These are phyloP conservation scores for Linnemannia hyalina DNA, from an alignment of 192 early-diverging fungal genomes.

Conservation along the genomic window DNA sequence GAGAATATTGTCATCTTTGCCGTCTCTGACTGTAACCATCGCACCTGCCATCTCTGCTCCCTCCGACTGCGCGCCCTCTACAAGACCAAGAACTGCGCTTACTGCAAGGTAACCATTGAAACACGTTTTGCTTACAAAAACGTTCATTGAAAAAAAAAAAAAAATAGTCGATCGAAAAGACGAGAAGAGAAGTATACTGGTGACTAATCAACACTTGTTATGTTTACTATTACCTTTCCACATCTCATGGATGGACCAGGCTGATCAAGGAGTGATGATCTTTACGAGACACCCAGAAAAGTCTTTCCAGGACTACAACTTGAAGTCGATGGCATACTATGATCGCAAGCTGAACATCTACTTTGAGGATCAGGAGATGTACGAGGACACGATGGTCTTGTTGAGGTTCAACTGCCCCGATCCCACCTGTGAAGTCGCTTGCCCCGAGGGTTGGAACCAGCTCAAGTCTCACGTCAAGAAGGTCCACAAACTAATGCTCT, in stretches of 20 bases:
- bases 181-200: not conserved
- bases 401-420: conserved; percentile 93
- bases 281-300: conserved; percentile 78
- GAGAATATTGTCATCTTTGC: conserved; percentile 85
- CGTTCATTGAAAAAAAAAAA: not conserved
- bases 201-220: not conserved
- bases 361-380: conserved; percentile 83
- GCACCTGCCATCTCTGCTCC: conserved; percentile 94
- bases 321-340: conserved; percentile 64
- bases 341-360: conserved; percentile 79
- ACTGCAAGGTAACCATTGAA: conserved; percentile 81
- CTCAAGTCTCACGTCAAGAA: conserved; percentile 86
- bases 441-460: conserved; percentile 84
- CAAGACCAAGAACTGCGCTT: conserved; percentile 86
- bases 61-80: conserved; percentile 91
- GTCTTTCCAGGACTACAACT: conserved; percentile 65
- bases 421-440: conserved; percentile 78
- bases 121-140: no score
- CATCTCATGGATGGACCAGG: conserved; percentile 58
- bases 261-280: conserved; percentile 82
- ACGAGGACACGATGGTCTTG: conserved; percentile 78
- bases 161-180: not conserved
- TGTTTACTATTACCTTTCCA: not conserved
- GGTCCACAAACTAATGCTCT: conserved; percentile 81
- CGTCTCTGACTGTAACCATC: conserved; percentile 91